Percentiles rank a stretch among this genome's conserved stretches.
phyloP scores from a whole-genome alignment of 345 rosid genomes.

The Syzygium aromaticum region DNA sequence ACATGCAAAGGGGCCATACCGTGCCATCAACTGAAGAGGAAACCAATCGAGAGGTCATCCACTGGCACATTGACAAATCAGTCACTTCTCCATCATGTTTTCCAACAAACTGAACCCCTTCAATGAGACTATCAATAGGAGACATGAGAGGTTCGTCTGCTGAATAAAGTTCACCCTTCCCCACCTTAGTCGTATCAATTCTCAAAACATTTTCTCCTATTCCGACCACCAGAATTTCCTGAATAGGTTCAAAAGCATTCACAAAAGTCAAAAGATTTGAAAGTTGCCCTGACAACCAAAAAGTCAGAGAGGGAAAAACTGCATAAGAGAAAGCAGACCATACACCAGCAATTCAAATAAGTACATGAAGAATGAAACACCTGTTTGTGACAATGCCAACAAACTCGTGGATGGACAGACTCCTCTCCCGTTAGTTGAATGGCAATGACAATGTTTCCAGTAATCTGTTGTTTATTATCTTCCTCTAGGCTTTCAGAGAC shows the following conservation, averaged over 20 bases:
- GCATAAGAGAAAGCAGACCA: background rate
- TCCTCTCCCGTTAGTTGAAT: constrained; percentile 57
- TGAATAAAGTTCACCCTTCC: constrained; percentile 48
- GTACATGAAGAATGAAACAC: constrained; percentile 21
- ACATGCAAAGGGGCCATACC: constrained; percentile 29
- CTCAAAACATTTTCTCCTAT: constrained; percentile 63
- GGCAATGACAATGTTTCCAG: constrained; percentile 51
- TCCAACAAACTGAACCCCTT: constrained; percentile 79
- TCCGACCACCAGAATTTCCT: constrained; percentile 82
- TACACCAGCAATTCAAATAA: background rate
- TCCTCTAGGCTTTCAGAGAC: constrained; percentile 74
- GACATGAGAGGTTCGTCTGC: constrained; percentile 72
- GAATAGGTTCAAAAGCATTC: constrained; percentile 3
- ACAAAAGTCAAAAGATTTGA: background rate
- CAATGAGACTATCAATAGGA: constrained; percentile 51
- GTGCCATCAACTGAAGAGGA: constrained; percentile 88
- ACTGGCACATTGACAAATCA: constrained; percentile 92
- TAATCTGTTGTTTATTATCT: constrained; percentile 60
- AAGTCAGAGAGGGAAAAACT: background rate
- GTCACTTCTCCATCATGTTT: constrained; percentile 90
- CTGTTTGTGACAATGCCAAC: constrained; percentile 95
- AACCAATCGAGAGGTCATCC: constrained; percentile 75
- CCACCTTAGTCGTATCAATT: constrained; percentile 70
- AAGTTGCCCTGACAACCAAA: background rate
- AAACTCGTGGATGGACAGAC: constrained; percentile 60